Evolutionary conservation across 2,329 filamentous ascomycete species (phyloP), one percentile per base, ranked within the genome.

Genomic region (Ophiostoma piceae): DNA sequence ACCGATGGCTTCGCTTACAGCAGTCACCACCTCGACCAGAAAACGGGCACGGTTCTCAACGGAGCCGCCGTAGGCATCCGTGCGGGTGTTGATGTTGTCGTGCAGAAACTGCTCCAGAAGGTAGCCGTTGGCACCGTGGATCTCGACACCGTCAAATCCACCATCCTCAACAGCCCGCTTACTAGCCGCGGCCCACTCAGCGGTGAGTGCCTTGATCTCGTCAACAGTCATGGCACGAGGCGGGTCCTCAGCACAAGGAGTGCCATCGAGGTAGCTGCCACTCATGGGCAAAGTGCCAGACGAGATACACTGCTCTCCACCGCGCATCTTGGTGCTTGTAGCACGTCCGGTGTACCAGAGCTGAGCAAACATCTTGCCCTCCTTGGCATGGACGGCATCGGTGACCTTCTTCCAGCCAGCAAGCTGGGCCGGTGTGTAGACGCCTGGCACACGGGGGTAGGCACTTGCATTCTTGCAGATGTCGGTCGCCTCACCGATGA

Each of bases 171-270:
- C 16, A 1, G 80, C 84, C 11, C 86, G 82, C 73, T 82, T 81
- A 0, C 84, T 79, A 0, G 85, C 84, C 0, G 79, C 81, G 0
- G 82, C 84, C 76, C 84, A 92, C 0, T 85, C 85, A 0, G 78
- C 75, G 73, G 89, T 87, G 71, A 88, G 81, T 1, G 82, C 77
- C 66, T 87, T 79, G 68, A 94, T 92, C 35, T 92, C 89, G 0
- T 83, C 78, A 14, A 84, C 78, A 0, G 85, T 88, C 85, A 94
- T 86, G 3, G 84, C 86, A 68, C 84, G 85, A 0, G 90, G 90
- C 0, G 84, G 65, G 65, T 66, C 65, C 5, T 66, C 65, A n/a
- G 65, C 65, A 11, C 65, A 66, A 22, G 19, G 39, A n/a, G 65
- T 43, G 19, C 65, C 65, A n/a, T 66, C 65, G 14, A 74, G 51